Base-by-base conservation (phyloP, 192 early-diverging fungal genomes). In the Haplosporangium gracile region DNA sequence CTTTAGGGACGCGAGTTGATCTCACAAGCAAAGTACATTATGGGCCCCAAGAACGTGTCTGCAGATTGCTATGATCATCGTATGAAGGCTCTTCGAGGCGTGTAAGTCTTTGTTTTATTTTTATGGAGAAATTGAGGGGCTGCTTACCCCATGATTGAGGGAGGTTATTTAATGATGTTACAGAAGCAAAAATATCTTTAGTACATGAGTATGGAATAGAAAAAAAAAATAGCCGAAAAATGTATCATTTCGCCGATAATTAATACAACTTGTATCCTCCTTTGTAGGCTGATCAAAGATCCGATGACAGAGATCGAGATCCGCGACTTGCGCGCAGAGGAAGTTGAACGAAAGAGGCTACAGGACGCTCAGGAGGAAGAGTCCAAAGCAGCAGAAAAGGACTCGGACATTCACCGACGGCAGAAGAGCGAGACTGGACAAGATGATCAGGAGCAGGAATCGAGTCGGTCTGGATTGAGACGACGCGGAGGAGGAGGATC, bases 11-110 rank as follows among this genome's bases (percentile, higher is more conserved):
- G 76, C 11, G 84, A 86, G 40, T 68, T 65, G 22, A 86, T 86
- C 43, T 86, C 84, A 4, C 70, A 86, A 36, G 84, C 84, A 68
- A 86, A 86, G 74, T 86, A 86, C 26, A 81, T 81, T 63, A 86
- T 86, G 84, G 84, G 84, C 0, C 84, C 84, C 29, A 72, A 65
- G 53, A 86, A 86, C 57, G 84, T 86, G 13, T 86, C 84, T 39
- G 69, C 79, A 55, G 84, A 86, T 42, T 86, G 84, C 34, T 86
- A 86, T 49, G 84, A 86, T 45, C 79, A 68, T 49, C 84, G 84
- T 1, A 86, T 86, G 84, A 86, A 80, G 51, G 84, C 84, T 40
- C 73, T 86, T 63, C 79, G 76, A 20, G 84, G 84, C 70, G 72
- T 86, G 84, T 86, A 81, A 47, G 84, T 74, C 15, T 10, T 39